Evolutionary conservation across 176 grass and related monocot species (phyloP), one percentile per base, ranked within the genome.

Genomic region (Aegilops speltoides): DNA sequence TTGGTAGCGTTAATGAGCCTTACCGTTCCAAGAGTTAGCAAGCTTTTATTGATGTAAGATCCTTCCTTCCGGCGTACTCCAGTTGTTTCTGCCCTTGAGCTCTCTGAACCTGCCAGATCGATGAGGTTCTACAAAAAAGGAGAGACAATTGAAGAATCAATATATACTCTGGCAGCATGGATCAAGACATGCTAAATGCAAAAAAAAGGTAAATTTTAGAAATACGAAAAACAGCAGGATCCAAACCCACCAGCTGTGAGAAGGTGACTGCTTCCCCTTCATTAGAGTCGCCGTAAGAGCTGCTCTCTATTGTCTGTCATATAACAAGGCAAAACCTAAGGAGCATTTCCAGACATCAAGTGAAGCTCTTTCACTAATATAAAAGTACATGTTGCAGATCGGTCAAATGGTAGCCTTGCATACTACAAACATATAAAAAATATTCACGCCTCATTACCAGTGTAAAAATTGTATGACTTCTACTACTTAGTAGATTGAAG

Each of bases 391-490:
- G 72, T 67, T 29, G 36, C 24, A 31, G 29, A 63, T 17, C 48
- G 16, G 52, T 33, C 61, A 84, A 25, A 46, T 26, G 17, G 84
- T 32, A 54, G 28, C 6, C 16, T 84, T 64, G 26, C 29, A 50
- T 5, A 56, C 37, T 87, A 34, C 20, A 77, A 68, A 41, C 22
- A 37, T 3, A 82, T 12, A 60, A 69, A 76, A 60, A 69, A 77
- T 22, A 26, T 62, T 20, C 29, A 68, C 19, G 16, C 50, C 37
- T 64, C 76, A 83, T 85, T 97, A 99, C 97, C 97, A 99, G 84
- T 79, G 97, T 99, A 86, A 99, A 99, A 90, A 99, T 99, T 84
- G 97, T 99, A 91, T 99, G 97, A 88, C 97, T 99, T 97, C 97
- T 96, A 89, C 97, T 99, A 89, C 97, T 99, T 33, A 97, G 83